phyloP scores from a whole-genome alignment of 1,139 yeast species.

The Geotrichum phurueaensis region DNA sequence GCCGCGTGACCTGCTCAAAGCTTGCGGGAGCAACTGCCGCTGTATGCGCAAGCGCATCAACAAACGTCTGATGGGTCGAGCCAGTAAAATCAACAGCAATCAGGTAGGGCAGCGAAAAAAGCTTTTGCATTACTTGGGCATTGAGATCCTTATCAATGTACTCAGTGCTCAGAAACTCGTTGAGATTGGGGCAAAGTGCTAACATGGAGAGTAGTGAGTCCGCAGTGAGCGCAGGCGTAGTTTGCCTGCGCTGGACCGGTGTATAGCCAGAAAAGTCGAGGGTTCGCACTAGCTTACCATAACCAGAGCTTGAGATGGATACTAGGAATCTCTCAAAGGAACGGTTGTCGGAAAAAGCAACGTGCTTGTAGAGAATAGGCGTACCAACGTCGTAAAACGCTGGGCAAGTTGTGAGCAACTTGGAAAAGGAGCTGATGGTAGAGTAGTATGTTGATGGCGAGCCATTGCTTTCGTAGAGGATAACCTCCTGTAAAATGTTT shows the following conservation, averaged over 20 bases:
- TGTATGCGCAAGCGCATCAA: slow-evolving; percentile 38
- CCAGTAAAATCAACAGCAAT: slow-evolving; percentile 85
- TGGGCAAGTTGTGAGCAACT: slow-evolving; percentile 32
- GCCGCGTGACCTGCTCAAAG: slow-evolving; percentile 40
- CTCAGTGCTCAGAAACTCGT: slow-evolving; percentile 78
- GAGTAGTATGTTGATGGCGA: slow-evolving; percentile 21
- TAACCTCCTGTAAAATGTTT: slow-evolving; percentile 30
- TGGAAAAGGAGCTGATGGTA: slow-evolving; percentile 23
- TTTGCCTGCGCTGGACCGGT: slow-evolving; percentile 82
- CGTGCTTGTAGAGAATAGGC: slow-evolving; percentile 54
- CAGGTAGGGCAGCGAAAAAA: slow-evolving; percentile 55
- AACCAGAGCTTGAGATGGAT: slow-evolving; percentile 47
- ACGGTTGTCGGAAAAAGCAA: slow-evolving; percentile 73
- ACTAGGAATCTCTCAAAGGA: slow-evolving; percentile 67
- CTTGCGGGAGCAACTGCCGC: not conserved
- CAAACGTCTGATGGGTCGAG: slow-evolving; percentile 64
- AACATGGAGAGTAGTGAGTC: slow-evolving; percentile 45
- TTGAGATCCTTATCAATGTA: slow-evolving; percentile 82
- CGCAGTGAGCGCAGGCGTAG: slow-evolving; percentile 65
- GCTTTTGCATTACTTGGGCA: slow-evolving; percentile 37
- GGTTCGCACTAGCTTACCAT: slow-evolving; percentile 66
- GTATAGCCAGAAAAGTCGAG: slow-evolving; percentile 87
- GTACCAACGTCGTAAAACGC: slow-evolving; percentile 36
- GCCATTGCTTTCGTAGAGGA: slow-evolving; percentile 21
- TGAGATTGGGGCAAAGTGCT: slow-evolving; percentile 54